Evolutionary conservation across 1,284 basidiomycete species (phyloP).

Genomic region (Xerocomus amazonicus): DNA sequence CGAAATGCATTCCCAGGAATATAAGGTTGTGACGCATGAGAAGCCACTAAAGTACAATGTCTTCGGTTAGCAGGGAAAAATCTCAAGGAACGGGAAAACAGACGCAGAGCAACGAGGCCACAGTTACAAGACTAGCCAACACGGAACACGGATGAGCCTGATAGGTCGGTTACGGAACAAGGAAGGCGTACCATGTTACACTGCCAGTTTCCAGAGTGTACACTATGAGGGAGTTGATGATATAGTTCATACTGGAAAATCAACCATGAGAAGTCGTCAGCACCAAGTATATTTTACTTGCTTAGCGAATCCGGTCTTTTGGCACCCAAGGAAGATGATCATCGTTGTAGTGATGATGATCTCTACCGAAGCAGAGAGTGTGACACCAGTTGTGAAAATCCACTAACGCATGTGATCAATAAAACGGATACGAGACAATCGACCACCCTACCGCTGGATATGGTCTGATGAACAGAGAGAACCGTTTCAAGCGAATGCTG

Average conservation of each 20-base stretch:
- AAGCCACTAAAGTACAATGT: slow-evolving; percentile 40
- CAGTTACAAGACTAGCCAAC: slow-evolving; percentile 24
- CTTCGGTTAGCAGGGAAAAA: background rate
- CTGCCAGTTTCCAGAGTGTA: slow-evolving; percentile 54
- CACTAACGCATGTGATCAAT: slow-evolving; percentile 29
- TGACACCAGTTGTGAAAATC: slow-evolving; percentile 53
- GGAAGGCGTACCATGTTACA: slow-evolving; percentile 39
- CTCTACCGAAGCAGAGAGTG: slow-evolving; percentile 48
- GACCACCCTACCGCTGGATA: slow-evolving; percentile 26
- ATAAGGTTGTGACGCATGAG: slow-evolving; percentile 42
- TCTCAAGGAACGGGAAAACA: slow-evolving; percentile 10
- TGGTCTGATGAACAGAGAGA: slow-evolving; percentile 30
- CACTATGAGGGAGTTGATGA: slow-evolving; percentile 48
- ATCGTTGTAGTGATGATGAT: slow-evolving; percentile 48
- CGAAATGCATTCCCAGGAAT: slow-evolving; percentile 50
- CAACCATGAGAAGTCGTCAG: background rate
- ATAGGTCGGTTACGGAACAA: slow-evolving; percentile 25
- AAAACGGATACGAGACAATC: background rate
- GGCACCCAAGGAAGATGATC: slow-evolving; percentile 45
- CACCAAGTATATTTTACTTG: slow-evolving; percentile 11
- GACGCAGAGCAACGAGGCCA: slow-evolving; percentile 45
- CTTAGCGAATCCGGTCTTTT: slow-evolving; percentile 41
- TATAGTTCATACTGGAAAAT: slow-evolving; percentile 41
- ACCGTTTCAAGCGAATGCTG: slow-evolving; percentile 29
- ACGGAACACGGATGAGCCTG: background rate